phyloP scores from a whole-genome alignment of 1,284 basidiomycete species.

The Phellinidium pouzarii region DNA sequence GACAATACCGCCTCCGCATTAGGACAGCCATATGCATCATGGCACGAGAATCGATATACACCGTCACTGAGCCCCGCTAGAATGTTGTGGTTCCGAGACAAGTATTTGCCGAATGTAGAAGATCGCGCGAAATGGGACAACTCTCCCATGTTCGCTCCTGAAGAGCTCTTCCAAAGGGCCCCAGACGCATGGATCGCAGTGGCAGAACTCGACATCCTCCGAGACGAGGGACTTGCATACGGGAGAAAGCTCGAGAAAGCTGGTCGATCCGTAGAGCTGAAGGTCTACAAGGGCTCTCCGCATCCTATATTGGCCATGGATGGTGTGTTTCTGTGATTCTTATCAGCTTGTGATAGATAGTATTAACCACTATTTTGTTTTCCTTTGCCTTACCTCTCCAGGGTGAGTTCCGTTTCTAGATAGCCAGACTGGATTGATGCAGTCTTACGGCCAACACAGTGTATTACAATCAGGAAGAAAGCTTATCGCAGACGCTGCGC shows the following conservation, averaged over 20 bases:
- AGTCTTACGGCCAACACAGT: conserved; percentile 27
- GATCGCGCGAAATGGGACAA: conserved; percentile 61
- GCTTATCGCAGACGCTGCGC: conserved; percentile 48
- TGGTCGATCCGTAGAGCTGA: conserved; percentile 49
- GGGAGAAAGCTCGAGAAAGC: conserved; percentile 49
- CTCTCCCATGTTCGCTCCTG: conserved; percentile 62
- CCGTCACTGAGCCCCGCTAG: conserved; percentile 53
- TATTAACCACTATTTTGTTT: neutral
- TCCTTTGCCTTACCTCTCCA: neutral
- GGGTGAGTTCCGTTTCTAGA: conserved; percentile 5
- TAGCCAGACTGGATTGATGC: neutral
- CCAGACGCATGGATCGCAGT: conserved; percentile 60
- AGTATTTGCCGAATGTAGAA: conserved; percentile 56
- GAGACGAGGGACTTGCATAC: conserved; percentile 61
- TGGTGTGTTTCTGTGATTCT: conserved; percentile 33
- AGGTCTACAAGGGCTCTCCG: conserved; percentile 53
- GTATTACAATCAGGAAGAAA: conserved; percentile 44
- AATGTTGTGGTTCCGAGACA: conserved; percentile 68
- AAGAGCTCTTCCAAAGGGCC: conserved; percentile 41
- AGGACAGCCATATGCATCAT: conserved; percentile 40
- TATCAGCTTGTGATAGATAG: conserved; percentile 1
- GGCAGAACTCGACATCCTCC: conserved; percentile 60
- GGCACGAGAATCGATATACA: conserved; percentile 53
- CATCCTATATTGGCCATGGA: conserved; percentile 70
- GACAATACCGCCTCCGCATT: conserved; percentile 55